Evolutionary conservation across 2,329 filamentous ascomycete genomes (phyloP), one percentile per base, ranked within the genome.

Genomic region (Botrytis galanthina): DNA sequence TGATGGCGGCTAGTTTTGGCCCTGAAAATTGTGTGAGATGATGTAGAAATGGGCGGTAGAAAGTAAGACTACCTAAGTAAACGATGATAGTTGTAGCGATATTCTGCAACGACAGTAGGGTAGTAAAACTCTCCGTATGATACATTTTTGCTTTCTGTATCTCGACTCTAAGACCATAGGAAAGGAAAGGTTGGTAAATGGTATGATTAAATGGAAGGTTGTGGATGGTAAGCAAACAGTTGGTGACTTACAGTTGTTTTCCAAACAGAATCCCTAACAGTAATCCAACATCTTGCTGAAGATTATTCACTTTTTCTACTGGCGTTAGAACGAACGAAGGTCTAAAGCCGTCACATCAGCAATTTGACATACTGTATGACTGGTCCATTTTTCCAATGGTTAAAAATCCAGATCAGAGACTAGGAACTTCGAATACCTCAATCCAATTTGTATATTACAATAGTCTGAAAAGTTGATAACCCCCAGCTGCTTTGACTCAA

Each of bases 11-110:
- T 29, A 67, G 20, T 59, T 46, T 60, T 46, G 61, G 61, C 6
- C 70, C 70, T 57, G 61, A 61, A 66, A 67, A 72, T 64, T 29
- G 26, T 1, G 48, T 37, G n/a, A 72, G 61, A 37, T 61, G 61
- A 8, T 72, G 61, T 4, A 72, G n/a, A 12, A 59, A 44, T 10
- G 60, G 20, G n/a, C 48, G 48, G 46, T 72, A 67, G 35, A 72
- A 60, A 59, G n/a, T 20, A 59, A 72, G 61, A 60, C 29, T 60
- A 9, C 32, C n/a, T 12, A 57, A 66, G n/a, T 46, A 72, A 37
- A 71, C 22, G 42, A 18, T 1, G 12, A 54, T 54, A 4, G 42
- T 9, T 14, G 44, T 44, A 14, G 44, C 14, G 14, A 54, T 20
- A 26, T 71, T 29, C 5, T 29, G 44, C 32, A 46, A 54, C 22